Evolutionary conservation across 192 early-diverging fungal species (phyloP).

Genomic region (Linnemannia exigua): DNA sequence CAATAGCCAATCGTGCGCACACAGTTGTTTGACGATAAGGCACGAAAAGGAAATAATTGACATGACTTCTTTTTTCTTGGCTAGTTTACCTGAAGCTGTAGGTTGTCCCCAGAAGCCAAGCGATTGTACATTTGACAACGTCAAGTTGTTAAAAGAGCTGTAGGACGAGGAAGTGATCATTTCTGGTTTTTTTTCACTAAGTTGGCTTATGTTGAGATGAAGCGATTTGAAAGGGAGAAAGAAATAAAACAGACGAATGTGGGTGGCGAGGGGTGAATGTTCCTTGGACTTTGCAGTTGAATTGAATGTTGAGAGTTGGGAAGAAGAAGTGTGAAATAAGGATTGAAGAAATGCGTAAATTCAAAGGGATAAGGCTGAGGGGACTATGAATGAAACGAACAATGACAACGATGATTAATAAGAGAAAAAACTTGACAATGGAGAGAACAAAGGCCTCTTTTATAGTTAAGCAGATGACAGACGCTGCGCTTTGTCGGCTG

Average conservation of each 20-base stretch:
- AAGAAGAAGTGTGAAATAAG: no score
- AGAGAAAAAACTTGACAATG: neutral
- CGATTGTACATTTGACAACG: neutral
- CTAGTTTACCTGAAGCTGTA: constrained; percentile 42
- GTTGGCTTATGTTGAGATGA: neutral
- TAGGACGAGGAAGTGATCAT: constrained; percentile 42
- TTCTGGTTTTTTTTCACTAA: neutral
- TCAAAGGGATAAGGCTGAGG: neutral
- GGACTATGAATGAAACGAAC: neutral
- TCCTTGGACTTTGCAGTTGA: neutral
- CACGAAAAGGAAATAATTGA: neutral
- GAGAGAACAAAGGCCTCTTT: neutral
- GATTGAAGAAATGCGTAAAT: neutral
- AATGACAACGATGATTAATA: neutral
- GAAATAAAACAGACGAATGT: no score
- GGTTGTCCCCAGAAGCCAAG: constrained; percentile 42
- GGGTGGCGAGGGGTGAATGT: neutral
- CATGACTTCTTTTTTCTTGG: neutral
- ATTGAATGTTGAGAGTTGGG: neutral
- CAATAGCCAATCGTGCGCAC: neutral
- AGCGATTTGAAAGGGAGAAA: neutral
- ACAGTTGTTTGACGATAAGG: neutral
- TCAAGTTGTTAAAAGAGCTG: constrained; percentile 20
- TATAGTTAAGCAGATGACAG: constrained; percentile 7
- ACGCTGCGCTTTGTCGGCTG: neutral